These are phyloP conservation scores for Lodderomyces margitis DNA, from an alignment of 1,139 yeast genomes.

Conservation along the genomic window DNA sequence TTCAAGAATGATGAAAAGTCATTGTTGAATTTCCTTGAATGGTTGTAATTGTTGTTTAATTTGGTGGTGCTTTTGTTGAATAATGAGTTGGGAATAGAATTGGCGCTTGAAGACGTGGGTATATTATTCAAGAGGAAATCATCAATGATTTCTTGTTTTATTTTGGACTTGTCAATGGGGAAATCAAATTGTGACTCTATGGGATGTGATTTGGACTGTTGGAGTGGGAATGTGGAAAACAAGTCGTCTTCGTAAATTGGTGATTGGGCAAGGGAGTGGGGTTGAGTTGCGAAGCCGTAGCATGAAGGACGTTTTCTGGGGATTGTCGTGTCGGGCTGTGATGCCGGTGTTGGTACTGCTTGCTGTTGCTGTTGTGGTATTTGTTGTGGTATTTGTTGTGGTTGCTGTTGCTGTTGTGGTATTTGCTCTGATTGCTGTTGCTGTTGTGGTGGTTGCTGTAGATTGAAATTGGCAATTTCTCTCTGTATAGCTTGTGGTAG, in stretches of 20 bases:
- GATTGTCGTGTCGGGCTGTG: background rate
- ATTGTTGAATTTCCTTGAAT: conserved; percentile 1
- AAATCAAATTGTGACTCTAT: conserved; percentile 6
- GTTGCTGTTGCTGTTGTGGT: background rate
- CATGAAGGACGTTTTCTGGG: background rate
- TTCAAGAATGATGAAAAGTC: conserved; percentile 8
- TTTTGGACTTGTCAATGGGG: conserved; percentile 25
- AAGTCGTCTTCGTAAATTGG: conserved; percentile 8
- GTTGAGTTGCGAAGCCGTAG: conserved; percentile 5
- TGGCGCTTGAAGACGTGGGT: conserved; percentile 17
- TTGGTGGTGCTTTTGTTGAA: conserved; percentile 3
- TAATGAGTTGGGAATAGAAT: background rate
- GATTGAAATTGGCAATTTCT: background rate
- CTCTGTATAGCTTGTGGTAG: background rate
- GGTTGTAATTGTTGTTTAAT: conserved; percentile 1
- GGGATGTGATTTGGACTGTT: conserved; percentile 14
- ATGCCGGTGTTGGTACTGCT: conserved; percentile 1
- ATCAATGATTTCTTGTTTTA: conserved; percentile 43
- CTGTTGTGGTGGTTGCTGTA: background rate
- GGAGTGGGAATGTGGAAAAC: conserved; percentile 8
- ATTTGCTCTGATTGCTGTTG: background rate
- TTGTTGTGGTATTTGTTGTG: background rate
- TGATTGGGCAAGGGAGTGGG: conserved; percentile 6
- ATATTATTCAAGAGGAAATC: conserved; percentile 41
- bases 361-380: background rate